A percentile compares a stretch with the other conserved stretches of the same genome.
Evolutionary conservation across 176 grass and related monocot genomes (phyloP).

Genomic region (Tillandsia leiboldiana): DNA sequence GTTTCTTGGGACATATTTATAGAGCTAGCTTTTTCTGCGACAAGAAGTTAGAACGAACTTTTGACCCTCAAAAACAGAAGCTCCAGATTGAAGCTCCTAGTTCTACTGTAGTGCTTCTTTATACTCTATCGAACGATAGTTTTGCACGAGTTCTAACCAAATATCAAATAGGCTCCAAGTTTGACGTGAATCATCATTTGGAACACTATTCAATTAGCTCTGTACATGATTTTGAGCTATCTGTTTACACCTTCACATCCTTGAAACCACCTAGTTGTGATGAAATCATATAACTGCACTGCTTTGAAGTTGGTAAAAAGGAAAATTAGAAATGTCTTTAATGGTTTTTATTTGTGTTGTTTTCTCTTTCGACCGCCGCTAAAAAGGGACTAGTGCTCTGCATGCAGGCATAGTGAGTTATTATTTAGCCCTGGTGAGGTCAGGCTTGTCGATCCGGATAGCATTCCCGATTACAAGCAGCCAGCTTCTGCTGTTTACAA

Average conservation of each 20-base stretch:
- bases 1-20: background rate
- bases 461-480: conserved; percentile 93
- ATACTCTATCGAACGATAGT: too few species aligned
- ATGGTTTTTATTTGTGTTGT: background rate
- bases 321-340: background rate
- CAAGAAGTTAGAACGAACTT: too few species aligned
- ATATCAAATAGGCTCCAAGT: too few species aligned
- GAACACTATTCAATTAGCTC: too few species aligned
- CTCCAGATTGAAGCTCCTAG: too few species aligned
- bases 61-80: too few species aligned
- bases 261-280: background rate
- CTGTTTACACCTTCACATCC: too few species aligned
- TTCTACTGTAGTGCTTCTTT: too few species aligned
- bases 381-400: background rate
- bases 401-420: conserved; percentile 68
- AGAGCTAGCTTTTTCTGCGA: too few species aligned
- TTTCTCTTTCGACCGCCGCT: background rate
- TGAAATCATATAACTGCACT: background rate
- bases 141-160: too few species aligned
- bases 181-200: too few species aligned
- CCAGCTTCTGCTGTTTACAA: conserved; percentile 74
- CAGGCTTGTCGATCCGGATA: conserved; percentile 52
- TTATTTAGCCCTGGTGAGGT: conserved; percentile 78
- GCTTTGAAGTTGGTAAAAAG: background rate
- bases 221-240: too few species aligned